Evolutionary conservation across 2,329 filamentous ascomycete genomes (phyloP).

Genomic region (Claviceps pazoutovae): DNA sequence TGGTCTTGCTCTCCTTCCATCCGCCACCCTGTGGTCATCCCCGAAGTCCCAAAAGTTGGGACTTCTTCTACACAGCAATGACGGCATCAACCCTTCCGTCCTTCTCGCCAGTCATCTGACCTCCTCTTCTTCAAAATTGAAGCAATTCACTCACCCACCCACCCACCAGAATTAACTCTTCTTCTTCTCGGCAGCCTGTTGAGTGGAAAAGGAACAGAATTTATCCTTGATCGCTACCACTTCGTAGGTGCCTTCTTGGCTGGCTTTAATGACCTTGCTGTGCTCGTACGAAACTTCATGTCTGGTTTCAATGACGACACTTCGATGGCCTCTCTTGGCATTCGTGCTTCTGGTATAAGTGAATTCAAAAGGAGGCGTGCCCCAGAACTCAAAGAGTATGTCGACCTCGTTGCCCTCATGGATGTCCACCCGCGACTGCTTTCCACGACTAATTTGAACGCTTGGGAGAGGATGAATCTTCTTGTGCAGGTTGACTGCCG

Average conservation of each 20-base stretch:
- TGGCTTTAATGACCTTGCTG: constrained; percentile 68
- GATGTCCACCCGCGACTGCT: constrained; percentile 72
- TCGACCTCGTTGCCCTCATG: constrained; percentile 93
- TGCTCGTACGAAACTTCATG: constrained; percentile 76
- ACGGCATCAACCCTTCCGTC: too few relatives aligned
- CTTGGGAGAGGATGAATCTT: constrained; percentile 84
- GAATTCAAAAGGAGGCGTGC: constrained; percentile 92
- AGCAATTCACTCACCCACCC: too few relatives aligned
- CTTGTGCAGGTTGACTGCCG: constrained; percentile 64
- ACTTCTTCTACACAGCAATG: constrained; percentile 16
- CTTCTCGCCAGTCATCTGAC: too few relatives aligned
- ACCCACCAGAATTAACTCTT: constrained; percentile 13
- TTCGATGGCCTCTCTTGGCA: constrained; percentile 62
- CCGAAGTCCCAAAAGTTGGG: background rate
- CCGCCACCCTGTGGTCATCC: constrained; percentile 27
- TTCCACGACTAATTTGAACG: constrained; percentile 77
- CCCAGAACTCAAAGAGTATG: constrained; percentile 89
- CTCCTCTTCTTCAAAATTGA: background rate
- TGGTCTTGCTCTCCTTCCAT: background rate
- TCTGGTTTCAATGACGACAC: constrained; percentile 74
- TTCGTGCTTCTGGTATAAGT: constrained; percentile 90
- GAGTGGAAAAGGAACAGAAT: constrained; percentile 76
- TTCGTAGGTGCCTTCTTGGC: constrained; percentile 93
- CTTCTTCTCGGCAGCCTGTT: constrained; percentile 37
- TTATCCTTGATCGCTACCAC: constrained; percentile 92